A percentile compares a stretch with the other conserved stretches of the same genome.
These are phyloP conservation scores for Moringa oleifera DNA, from an alignment of 345 rosid genomes.

Conservation along the genomic window DNA sequence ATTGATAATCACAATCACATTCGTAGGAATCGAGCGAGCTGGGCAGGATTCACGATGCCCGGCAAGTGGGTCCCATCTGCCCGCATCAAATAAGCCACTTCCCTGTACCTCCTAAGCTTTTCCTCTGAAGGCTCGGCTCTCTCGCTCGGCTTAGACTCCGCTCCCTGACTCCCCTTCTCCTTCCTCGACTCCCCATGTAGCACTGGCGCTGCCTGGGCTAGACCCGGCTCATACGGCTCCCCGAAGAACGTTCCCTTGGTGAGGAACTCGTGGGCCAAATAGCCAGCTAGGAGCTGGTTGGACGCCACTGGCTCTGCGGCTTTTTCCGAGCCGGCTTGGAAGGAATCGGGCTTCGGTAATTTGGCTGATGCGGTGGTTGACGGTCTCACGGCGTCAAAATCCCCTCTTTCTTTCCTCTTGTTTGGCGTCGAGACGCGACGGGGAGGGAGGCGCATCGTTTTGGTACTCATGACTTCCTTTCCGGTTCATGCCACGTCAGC, in stretches of 20 bases:
- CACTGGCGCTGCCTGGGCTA: conserved; percentile 16
- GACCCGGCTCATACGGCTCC: conserved; percentile 41
- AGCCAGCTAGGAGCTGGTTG: conserved; percentile 72
- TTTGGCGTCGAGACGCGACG: conserved; percentile 62
- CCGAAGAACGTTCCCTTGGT: conserved; percentile 73
- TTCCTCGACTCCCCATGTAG: conserved; percentile 20
- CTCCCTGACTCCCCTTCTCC: conserved; percentile 9
- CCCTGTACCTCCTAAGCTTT: conserved; percentile 46
- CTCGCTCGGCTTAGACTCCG: conserved; percentile 22
- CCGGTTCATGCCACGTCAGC: conserved; percentile 72
- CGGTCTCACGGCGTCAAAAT: conserved; percentile 27
- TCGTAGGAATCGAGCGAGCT: conserved; percentile 58
- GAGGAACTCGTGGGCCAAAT: conserved; percentile 77
- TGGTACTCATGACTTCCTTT: conserved; percentile 42
- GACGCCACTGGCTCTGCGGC: conserved; percentile 24
- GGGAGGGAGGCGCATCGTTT: conserved; percentile 88
- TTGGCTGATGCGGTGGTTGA: conserved; percentile 12
- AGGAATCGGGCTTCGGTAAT: conserved; percentile 19
- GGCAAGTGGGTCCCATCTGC: conserved; percentile 58
- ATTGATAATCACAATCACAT: conserved; percentile 30
- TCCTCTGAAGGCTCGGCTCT: conserved; percentile 29
- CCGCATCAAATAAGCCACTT: conserved; percentile 61
- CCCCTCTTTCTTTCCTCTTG: conserved; percentile 63
- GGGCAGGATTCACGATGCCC: conserved; percentile 77
- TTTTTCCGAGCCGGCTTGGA: conserved; percentile 17